Evolutionary conservation across 441 rosid genomes (phyloP), one percentile per base, ranked within the genome.

Genomic region (Kokia cookei): DNA sequence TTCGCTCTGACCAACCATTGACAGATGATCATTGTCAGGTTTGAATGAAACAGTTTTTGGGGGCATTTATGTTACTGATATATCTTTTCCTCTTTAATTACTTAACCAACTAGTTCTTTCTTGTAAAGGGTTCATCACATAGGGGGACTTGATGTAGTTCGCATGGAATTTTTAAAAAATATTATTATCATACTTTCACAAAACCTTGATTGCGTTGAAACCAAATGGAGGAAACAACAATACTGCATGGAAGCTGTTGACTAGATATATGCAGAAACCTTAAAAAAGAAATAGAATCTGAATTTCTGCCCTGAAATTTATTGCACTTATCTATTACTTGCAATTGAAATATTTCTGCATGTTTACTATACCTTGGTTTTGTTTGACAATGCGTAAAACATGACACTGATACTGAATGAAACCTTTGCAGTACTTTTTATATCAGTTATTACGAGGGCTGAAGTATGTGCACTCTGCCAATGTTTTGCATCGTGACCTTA

Each of bases 11-110:
- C 60, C 88, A 88, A 65, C 73, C 65, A 47, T 80, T 90, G 68
- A 86, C 78, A 43, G 88, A 88, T 78, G 85, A 90, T 74, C 94
- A 86, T 76, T 88, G 88, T 78, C 92, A 90, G 94, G 94, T 90
- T 71, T 75, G 79, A 37, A 19, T 65, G 59, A 53, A 40, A 58
- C 43, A 57, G 55, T 55, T 47, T 51, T 55, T 37, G 24, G 60
- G 54, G 48, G 11, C 47, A 55, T 62, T 32, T 60, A 27, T 55
- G 43, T 29, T 32, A 37, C n/a, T 13, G 53, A 70, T 68, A 47
- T 55, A 60, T 40, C 42, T 69, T 67, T 47, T 66, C 37, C 9
- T 51, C 42, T 57, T 43, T 68, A 54, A 68, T 75, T 75, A 57
- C 57, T 60, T 29, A 22, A 47, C 26, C 29, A 29, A 55, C 60